Evolutionary conservation across 495 filamentous ascomycete genomes (phyloP), one percentile per base, ranked within the genome.

Genomic region (Trichoderma parareesei): DNA sequence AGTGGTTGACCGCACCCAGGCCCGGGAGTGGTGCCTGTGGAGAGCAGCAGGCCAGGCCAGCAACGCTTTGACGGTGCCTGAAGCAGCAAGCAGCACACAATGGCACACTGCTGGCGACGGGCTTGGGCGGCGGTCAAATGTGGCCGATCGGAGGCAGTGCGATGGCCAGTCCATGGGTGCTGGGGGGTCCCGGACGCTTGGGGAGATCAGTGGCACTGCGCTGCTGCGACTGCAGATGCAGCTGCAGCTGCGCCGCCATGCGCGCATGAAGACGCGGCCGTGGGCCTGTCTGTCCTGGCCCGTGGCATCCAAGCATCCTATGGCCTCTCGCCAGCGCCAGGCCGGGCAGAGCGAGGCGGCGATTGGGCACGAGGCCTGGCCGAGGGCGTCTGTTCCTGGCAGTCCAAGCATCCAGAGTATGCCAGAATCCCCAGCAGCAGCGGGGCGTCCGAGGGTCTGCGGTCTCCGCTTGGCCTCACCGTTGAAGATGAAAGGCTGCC

Each of bases 141-240:
- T 57, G 53, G 53, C 53, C 53, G 53, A 57, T 57, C 53, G 53
- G 53, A 57, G 53, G 53, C 53, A 37, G 53, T 57, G 53, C 53
- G 27, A 38, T 37, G 53, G 7, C 53, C 53, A 57, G 10, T 14
- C 27, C 53, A 14, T 33, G 27, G 27, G 37, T 14, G 18, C 53
- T n/a, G 18, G 53, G 53, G 33, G 53, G 33, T 57, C 53, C 53
- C 53, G 27, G 53, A 57, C 10, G 53, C 53, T 57, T 57, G 53
- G 53, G 53, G 53, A 57, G 53, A 57, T 57, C 53, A 57, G 53
- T 57, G 53, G 53, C 53, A 37, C 53, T 57, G 53, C 53, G 53
- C 53, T 57, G 20, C 27, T 38, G 53, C n/a, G 11, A 18, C 44
- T 48, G n/a, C 44, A 16, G 44, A 14, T 16, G 44, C n/a, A 48